Base-by-base conservation (phyloP, 257 asterid species). In the Parsonsia alboflavescens region DNA sequence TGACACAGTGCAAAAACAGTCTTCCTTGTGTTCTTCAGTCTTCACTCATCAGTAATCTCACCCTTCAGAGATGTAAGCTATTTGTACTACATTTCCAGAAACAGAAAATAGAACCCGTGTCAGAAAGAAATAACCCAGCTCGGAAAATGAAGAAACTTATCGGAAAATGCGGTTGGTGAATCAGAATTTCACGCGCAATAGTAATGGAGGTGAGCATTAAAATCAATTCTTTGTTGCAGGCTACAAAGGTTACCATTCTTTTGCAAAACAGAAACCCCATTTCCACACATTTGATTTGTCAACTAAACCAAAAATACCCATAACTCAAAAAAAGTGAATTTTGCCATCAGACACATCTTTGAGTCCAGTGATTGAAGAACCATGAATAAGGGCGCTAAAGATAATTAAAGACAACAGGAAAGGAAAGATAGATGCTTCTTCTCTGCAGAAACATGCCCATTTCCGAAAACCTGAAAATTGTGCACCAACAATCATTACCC, bases 1-100 rank as follows among this genome's bases (percentile, higher is more conserved):
- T 78, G 62, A 16, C 54, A 73, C 75, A 54, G 73, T 72, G 75
- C 73, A 79, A 59, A 62, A 71, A 42, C 7, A 41, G 68, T 49
- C 73, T 72, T 59, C 72, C 50, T 76, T 63, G 70, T 58, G 56
- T 46, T 49, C 61, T 70, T 70, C 76, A 53, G 78, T 72, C 71
- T 70, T 78, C 46, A 74, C 73, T 73, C 74, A 73, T 68, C 68
- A 57, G 76, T 81, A 80, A 73, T 50, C n/a, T n/a, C 59, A 76
- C 66, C 70, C 74, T 85, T 75, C 79, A 81, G 67, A 80, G 89
- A 79, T 75, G 82, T 79, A 76, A 79, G 80, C 82, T 75, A 82
- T 77, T 82, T 82, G 85, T 85, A 85, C 94, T 88, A 86, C 82
- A 85, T 83, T 78, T 68, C 81, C 85, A 83, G 48, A 88, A 73